phyloP scores from a whole-genome alignment of 805 yeast species.

The Wickerhamomyces xylosicus region DNA sequence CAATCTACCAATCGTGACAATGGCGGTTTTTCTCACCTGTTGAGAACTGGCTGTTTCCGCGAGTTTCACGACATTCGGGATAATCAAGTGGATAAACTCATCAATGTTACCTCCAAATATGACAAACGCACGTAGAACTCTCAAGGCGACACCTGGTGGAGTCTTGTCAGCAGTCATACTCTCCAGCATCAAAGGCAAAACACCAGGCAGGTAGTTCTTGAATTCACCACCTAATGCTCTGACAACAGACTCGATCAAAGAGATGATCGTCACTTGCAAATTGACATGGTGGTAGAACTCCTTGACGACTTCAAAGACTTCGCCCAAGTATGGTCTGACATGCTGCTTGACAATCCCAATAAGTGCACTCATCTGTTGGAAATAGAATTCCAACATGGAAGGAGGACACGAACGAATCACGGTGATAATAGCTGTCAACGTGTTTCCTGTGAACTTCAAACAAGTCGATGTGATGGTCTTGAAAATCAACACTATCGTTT shows the following conservation, averaged over 20 bases:
- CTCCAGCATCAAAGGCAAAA: constrained; percentile 65
- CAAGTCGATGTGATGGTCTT: constrained; percentile 82
- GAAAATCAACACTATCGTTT: constrained; percentile 85
- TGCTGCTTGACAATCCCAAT: constrained; percentile 82
- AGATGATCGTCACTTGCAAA: constrained; percentile 70
- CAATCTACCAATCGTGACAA: constrained; percentile 74
- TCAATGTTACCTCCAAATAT: constrained; percentile 83
- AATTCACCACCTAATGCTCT: constrained; percentile 88
- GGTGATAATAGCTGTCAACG: constrained; percentile 75
- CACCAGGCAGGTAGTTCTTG: constrained; percentile 68
- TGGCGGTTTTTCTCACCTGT: constrained; percentile 57
- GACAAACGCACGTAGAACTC: constrained; percentile 74
- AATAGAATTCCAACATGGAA: constrained; percentile 74
- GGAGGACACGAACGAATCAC: constrained; percentile 80
- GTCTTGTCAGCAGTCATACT: constrained; percentile 68
- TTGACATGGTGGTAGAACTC: constrained; percentile 58
- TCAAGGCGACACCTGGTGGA: constrained; percentile 45
- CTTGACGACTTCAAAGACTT: constrained; percentile 63
- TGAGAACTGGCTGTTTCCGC: constrained; percentile 58
- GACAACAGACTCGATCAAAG: constrained; percentile 75
- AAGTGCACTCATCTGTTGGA: constrained; percentile 76
- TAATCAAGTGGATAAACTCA: constrained; percentile 75
- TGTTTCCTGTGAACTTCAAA: constrained; percentile 79
- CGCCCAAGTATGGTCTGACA: constrained; percentile 70
- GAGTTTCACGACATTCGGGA: constrained; percentile 78